Evolutionary conservation across 495 filamentous ascomycete species (phyloP).

Genomic region (Trypethelium eluteriae): DNA sequence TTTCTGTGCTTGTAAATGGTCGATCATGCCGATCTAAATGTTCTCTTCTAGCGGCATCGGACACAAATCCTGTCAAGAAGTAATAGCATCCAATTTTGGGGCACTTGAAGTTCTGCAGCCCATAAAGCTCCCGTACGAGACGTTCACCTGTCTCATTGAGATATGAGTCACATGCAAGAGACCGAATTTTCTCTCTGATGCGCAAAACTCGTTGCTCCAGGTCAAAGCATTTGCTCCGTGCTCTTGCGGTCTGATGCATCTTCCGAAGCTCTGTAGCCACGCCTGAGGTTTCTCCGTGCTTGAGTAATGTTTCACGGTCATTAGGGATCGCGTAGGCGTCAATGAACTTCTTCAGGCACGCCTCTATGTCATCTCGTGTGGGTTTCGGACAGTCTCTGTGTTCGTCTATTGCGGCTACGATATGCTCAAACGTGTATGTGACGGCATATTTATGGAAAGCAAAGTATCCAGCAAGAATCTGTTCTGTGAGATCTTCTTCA

Average conservation of each 20-base stretch:
- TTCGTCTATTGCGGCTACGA: background rate
- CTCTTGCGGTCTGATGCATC: background rate
- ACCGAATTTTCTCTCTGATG: background rate
- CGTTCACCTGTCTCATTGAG: background rate
- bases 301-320: background rate
- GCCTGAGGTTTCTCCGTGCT: background rate
- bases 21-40: constrained; percentile 2
- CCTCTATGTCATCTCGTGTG: background rate
- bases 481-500: background rate
- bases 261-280: background rate
- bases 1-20: background rate
- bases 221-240: background rate
- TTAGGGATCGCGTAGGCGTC: background rate
- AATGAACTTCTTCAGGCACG: background rate
- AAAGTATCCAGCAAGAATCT: background rate
- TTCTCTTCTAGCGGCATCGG: background rate
- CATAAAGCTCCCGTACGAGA: background rate
- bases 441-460: constrained; percentile 4
- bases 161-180: background rate
- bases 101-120: background rate
- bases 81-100: background rate
- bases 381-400: background rate
- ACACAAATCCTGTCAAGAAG: background rate
- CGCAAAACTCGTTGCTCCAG: background rate
- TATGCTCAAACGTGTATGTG: background rate